Conservation (phyloP, 2,329 filamentous ascomycete species). For the Botrytis pseudocinerea region DNA sequence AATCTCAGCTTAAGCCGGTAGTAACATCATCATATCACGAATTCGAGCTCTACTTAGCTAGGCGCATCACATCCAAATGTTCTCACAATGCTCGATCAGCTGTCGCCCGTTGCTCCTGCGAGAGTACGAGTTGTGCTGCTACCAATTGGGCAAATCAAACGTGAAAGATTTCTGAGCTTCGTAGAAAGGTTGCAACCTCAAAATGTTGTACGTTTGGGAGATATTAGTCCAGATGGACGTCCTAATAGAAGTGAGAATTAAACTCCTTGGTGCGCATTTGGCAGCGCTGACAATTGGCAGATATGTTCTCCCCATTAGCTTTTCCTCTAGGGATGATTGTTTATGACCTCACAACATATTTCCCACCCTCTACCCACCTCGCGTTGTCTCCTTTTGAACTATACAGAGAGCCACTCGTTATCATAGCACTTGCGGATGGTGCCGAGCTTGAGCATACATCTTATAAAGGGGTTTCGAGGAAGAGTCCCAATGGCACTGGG, state of each 20-base stretch:
- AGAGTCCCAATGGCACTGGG: slow-evolving; percentile 53
- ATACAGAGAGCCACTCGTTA: slow-evolving; percentile 78
- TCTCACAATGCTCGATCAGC: slow-evolving; percentile 81
- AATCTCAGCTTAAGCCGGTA: slow-evolving; percentile 4
- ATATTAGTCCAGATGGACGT: slow-evolving; percentile 80
- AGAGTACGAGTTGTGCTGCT: slow-evolving; percentile 85
- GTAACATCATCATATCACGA: not conserved
- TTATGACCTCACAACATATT: slow-evolving; percentile 81
- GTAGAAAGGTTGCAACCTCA: slow-evolving; percentile 75
- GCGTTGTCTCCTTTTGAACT: slow-evolving; percentile 86
- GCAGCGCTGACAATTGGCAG: slow-evolving; percentile 49
- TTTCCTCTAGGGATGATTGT: slow-evolving; percentile 85
- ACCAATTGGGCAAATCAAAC: slow-evolving; percentile 82
- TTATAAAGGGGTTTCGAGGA: slow-evolving; percentile 57
- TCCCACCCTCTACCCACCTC: slow-evolving; percentile 76
- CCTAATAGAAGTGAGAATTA: slow-evolving; percentile 77
- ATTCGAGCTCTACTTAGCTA: slow-evolving; percentile 23
- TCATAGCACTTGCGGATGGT: slow-evolving; percentile 85
- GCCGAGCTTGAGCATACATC: slow-evolving; percentile 60
- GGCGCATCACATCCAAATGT: slow-evolving; percentile 45
- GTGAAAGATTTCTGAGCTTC: slow-evolving; percentile 76
- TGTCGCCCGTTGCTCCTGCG: slow-evolving; percentile 88
- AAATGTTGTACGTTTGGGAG: slow-evolving; percentile 79
- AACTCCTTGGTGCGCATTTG: slow-evolving; percentile 5
- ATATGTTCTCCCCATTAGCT: slow-evolving; percentile 89